Conservation (phyloP, 2,329 filamentous ascomycete species). For the Pseudogymnoascus destructans region DNA sequence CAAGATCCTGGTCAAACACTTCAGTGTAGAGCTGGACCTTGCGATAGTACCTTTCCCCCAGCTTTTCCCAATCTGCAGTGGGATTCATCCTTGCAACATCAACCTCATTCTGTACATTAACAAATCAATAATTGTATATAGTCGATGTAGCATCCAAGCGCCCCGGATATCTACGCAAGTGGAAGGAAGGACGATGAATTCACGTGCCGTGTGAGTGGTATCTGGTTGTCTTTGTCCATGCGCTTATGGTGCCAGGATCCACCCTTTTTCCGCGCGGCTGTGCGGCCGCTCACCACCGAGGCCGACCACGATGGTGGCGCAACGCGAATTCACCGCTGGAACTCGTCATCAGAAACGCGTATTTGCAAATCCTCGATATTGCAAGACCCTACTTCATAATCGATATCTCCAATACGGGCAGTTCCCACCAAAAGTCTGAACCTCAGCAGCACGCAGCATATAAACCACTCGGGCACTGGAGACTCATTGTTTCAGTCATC, state of each 20-base stretch:
- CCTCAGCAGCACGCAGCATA: neutral
- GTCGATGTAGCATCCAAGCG: neutral
- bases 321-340: neutral
- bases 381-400: neutral
- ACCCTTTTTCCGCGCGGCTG: neutral
- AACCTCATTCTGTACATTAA: constrained; percentile 4
- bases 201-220: constrained; percentile 4
- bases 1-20: constrained; percentile 83
- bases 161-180: neutral
- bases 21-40: constrained; percentile 88
- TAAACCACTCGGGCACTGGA: neutral
- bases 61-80: constrained; percentile 75
- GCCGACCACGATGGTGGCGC: neutral
- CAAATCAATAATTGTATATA: neutral
- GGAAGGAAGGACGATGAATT: neutral
- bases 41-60: constrained; percentile 89
- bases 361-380: constrained; percentile 1
- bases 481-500: neutral
- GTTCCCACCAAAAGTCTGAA: neutral
- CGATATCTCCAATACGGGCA: neutral
- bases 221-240: constrained; percentile 2
- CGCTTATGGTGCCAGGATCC: neutral
- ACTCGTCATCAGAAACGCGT: constrained; percentile 7
- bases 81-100: constrained; percentile 17
- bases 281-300: constrained; percentile 7